These are phyloP conservation scores for Leccinum subrobustum DNA, from an alignment of 1,284 basidiomycete genomes.

Conservation along the genomic window DNA sequence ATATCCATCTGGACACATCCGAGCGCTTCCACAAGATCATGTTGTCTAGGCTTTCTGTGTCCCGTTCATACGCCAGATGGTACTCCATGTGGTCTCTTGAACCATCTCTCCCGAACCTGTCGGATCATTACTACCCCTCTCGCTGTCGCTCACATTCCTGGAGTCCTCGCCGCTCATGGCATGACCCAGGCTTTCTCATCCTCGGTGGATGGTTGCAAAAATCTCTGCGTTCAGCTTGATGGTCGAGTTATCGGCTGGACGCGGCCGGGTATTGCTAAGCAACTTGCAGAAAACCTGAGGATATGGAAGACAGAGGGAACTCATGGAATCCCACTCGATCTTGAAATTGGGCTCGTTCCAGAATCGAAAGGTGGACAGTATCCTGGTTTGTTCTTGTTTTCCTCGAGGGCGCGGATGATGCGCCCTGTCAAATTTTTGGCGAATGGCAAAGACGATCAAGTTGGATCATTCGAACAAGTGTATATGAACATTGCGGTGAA, in stretches of 20 bases:
- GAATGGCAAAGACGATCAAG: constrained; percentile 86
- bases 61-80: constrained; percentile 99
- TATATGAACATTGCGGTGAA: constrained; percentile 98
- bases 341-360: constrained; percentile 95
- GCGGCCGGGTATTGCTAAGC: constrained; percentile 68
- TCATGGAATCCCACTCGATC: constrained; percentile 84
- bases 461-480: constrained; percentile 98
- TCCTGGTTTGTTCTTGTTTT: constrained; percentile 94
- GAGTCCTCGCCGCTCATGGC: constrained; percentile 83
- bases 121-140: constrained; percentile 85
- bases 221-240: constrained; percentile 91
- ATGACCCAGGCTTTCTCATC: constrained; percentile 91
- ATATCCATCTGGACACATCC: background rate
- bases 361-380: constrained; percentile 93
- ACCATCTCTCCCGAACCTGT: constrained; percentile 95
- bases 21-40: constrained; percentile 9
- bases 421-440: constrained; percentile 90
- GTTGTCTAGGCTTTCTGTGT: constrained; percentile 82
- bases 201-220: constrained; percentile 77
- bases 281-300: constrained; percentile 83
- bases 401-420: constrained; percentile 93
- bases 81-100: constrained; percentile 95
- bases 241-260: constrained; percentile 98
- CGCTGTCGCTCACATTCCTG: constrained; percentile 76
- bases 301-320: constrained; percentile 94